Base-by-base conservation (phyloP, 768 basidiomycete species). In the Amanita polypyramis region DNA sequence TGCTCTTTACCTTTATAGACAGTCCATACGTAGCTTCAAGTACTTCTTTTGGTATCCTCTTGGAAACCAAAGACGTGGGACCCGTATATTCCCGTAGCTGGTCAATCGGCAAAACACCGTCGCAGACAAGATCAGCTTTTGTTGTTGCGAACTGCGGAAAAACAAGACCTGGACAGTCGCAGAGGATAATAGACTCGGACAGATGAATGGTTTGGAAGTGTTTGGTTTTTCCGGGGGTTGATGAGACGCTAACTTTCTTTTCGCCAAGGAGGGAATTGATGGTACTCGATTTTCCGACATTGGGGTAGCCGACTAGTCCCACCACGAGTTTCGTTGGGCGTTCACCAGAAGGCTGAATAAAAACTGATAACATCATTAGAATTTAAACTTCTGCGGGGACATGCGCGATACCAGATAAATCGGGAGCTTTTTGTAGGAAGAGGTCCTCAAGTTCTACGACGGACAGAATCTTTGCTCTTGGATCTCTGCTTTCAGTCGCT, bases 81-180 rank as follows among this genome's bases (percentile, higher is more conserved):
- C 85, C 96, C 0, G 82, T 90, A 60, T 93, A 76, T 62, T 99
- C 96, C 55, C 87, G 75, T 75, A 98, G 79, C 65, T 98, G 96
- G 61, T 99, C 96, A 55, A 99, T 97, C 0, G 95, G 95, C 47
- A 99, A 66, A 1, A 98, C 93, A 47, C 96, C 96, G 59, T 98
- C 93, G 55, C 94, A 96, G 34, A 98, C 85, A 45, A 99, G 72
- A 48, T 94, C 93, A 8, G 95, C 96, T 62, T 90, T 92, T 2
- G 93, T 97, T 21, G 89, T 93, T 2, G 96, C 89, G 64, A 98
- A 99, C 58, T 99, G 96, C 5, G 96, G 96, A 60, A 98, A 97
- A 32, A 99, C 96, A 30, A 98, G 70, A 60, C 96, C 96, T 14
- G 96, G 96, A 67, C 96, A 99, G 66, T 99, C 96, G 56, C 94